Evolutionary conservation across 2,329 filamentous ascomycete species (phyloP), one percentile per base, ranked within the genome.

Genomic region (Fusarium algeriense): DNA sequence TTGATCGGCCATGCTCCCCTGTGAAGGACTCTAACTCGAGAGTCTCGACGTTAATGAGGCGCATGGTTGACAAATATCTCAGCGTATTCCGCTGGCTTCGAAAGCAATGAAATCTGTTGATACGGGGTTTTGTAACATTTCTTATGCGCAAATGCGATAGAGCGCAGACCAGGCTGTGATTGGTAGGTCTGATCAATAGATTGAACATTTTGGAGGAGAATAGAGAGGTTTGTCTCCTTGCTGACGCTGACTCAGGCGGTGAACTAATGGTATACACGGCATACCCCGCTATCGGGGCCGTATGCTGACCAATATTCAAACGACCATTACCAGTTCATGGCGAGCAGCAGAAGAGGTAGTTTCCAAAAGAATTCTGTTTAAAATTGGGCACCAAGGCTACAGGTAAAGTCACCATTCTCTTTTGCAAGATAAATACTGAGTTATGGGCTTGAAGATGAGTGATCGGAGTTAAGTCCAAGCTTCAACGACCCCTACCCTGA

Each of bases 41-140:
- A 2, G 62, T 38, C 20, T 60, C 62, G 12, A 66, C 64, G 17
- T 66, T 67, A 34, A 66, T 67, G 4, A 66, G 64, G 3, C 64
- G 64, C 64, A 66, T 66, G 2, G n/a, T 41, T 9, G 52, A 55
- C 30, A 55, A 10, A 15, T 26, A 15, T 26, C 38, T 55, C 8
- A 4, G 10, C 4, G 5, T 12, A 19, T 6, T 13, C 17, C 3
- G 38, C 17, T 20, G 28, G 13, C 38, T n/a, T 32, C 14, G 30
- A 35, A 28, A n/a, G 4, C 34, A 14, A 13, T 13, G 20, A 9
- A 23, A 34, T 30, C 38, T 46, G n/a, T 32, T 15, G 26, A 13
- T 5, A 3, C 32, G 9, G 2, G 26, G 4, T 15, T n/a, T 46
- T 3, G 12, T 20, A 10, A 15, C 52, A 55, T 55, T 46, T 15